Base-by-base conservation (phyloP, 2,329 filamentous ascomycete genomes). In the Exophiala xenobiotica region DNA sequence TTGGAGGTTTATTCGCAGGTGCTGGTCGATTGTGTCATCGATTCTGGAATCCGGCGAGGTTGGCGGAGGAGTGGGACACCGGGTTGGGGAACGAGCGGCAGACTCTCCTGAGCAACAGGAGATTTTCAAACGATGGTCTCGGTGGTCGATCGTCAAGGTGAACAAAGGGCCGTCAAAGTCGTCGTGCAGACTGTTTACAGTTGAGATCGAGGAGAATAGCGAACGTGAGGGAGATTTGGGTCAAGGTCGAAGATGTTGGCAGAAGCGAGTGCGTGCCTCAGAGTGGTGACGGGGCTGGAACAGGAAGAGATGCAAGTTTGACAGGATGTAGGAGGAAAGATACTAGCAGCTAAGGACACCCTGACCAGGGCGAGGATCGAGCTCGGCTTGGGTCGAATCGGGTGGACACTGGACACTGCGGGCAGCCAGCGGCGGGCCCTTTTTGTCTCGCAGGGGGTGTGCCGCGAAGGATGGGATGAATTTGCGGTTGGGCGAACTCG, bases 281-380 rank as follows among this genome's bases (percentile, higher is more conserved):
- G 42, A 37, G 48, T 54, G 51, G 49, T 49, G 54, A 51, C 50
- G 50, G 38, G 55, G 55, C 48, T 54, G 55, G 51, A 57, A 57
- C 49, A 52, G 45, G 46, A 49, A 40, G 48, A 55, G 53, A 51
- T 52, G 45, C 53, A 49, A 42, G 53, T 48, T 55, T 55, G 27
- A 38, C n/a, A n/a, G n/a, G n/a, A n/a, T n/a, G n/a, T n/a, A 23
- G 16, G 41, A 44, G 23, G 41, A 19, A 31, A 27, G 14, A 14
- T 1, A 6, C 24, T 46, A 19, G 42, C 27, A 37, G 14, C 23
- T 24, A 11, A 29, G 31, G 8, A 6, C 12, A 19, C 23, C 29
- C 8, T 22, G 27, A 19, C 29, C 43, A 19, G 37, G 37, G 37
- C 12, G 37, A 35, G 31, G 31, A 35, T 35, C 31, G 31, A 35